phyloP scores from a whole-genome alignment of 225 moss, liverwort and hornwort species.

The Climacium dendroides region DNA sequence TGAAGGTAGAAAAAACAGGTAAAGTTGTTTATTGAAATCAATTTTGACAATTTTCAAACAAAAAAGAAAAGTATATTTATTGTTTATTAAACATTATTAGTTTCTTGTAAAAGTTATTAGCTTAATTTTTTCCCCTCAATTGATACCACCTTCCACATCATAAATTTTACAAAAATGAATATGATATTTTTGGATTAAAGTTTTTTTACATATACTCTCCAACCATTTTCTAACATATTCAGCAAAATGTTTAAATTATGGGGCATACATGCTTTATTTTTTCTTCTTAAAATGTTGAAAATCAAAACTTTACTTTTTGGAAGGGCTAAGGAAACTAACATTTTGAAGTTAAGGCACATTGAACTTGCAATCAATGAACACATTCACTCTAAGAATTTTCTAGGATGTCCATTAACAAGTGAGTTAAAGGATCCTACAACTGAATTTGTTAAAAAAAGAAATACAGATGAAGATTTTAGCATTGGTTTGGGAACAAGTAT shows the following conservation, averaged over 20 bases:
- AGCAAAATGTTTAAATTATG: neutral
- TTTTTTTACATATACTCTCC: neutral
- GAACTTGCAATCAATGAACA: fast-evolving
- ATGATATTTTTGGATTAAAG: neutral
- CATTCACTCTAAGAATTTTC: neutral
- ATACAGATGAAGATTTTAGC: no score
- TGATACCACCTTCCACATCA: neutral
- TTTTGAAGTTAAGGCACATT: neutral
- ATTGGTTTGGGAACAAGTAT: fast-evolving
- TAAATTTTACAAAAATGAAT: neutral
- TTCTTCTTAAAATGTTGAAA: neutral
- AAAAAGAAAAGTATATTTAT: no score
- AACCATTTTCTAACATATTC: neutral
- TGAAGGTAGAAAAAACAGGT: no score
- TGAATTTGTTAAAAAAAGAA: neutral
- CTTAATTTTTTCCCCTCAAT: neutral
- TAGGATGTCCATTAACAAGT: neutral
- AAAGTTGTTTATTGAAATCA: neutral
- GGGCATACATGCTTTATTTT: neutral
- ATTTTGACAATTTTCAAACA: neutral
- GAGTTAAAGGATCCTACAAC: fast-evolving
- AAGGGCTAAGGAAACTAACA: no score
- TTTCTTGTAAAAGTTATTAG: neutral
- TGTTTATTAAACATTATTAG: neutral
- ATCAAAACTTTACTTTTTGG: neutral